Base-by-base conservation (phyloP, 306 rosid genomes). In the Cucurbita pepo region DNA sequence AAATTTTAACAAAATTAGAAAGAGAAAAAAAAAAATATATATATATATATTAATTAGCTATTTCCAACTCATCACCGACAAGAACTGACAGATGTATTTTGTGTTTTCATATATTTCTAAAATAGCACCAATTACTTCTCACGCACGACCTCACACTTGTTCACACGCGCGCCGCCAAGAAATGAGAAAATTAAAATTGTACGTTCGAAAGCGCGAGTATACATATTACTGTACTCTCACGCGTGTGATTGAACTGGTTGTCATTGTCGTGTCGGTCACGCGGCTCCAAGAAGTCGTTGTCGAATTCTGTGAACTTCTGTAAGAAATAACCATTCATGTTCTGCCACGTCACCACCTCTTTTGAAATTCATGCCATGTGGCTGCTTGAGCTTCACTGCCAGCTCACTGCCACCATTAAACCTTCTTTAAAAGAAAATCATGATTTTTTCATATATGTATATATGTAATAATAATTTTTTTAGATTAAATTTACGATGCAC, bases 41-140 rank as follows among this genome's bases (percentile, higher is more conserved):
- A 44, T 44, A 7, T 45, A 5, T 47, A 47, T 47, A 47, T 47
- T 50, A 14, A 0, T 10, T 50, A 51, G 43, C 21, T 45, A 47
- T 69, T 22, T 47, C 73, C 71, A 69, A 69, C 56, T 69, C 56
- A 69, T 22, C 57, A 48, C 73, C 57, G 73, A 69, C 73, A 69
- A 56, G 14, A 69, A 48, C 22, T 48, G 56, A 67, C 73, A 67
- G 43, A 67, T 67, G 43, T 47, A 48, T 67, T 67, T 67, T 67
- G 41, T 66, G 41, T 44, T 66, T 45, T 22, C 4, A 12, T 13
- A 22, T 69, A 22, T 22, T 67, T 22, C 0, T 5, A 10, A 41
- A 43, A 40, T 11, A 15, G 25, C 18, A 8, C 22, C 56, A 21
- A 45, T 6, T 30, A 61, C 11, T 1, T 6, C 43, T 25, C 73